Base-by-base conservation (phyloP, 2,329 filamentous ascomycete genomes). In the Trichoderma lentiforme region DNA sequence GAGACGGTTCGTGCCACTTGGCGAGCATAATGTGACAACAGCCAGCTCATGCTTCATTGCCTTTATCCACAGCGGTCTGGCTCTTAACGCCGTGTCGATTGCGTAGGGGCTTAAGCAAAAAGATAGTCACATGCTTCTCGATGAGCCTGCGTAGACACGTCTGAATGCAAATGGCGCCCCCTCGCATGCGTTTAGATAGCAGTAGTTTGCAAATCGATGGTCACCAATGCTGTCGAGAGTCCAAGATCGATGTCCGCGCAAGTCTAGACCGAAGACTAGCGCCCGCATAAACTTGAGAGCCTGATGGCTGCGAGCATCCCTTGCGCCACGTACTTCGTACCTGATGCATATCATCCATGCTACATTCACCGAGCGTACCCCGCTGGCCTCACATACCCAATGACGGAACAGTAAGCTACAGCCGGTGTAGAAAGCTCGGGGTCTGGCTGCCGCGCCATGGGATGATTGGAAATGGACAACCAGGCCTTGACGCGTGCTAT, bases 341-440 rank as follows among this genome's bases (percentile, higher is more conserved):
- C 63, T 72, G 71, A 67, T 68, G 56, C 64, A 68, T 72, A 61
- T 67, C 58, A 69, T 72, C 57, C 56, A 62, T 62, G 64, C 62
- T 39, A 71, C 70, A 65, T 67, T 71, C 62, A 72, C 71, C 64
- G 64, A 72, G 57, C 56, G 64, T 39, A 53, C 71, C 71, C 71
- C 71, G 64, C 71, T 63, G 58, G 56, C 36, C 11, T 21, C 39
- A 24, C 15, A 30, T 47, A n/a, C n/a, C 71, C 71, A 70, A 72
- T 72, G 18, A 65, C 68, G 53, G 65, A 43, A 26, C 66, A 60
- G 71, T 43, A 70, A 70, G 71, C 66, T 43, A 72, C 66, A 72
- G 66, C 71, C 71, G 71, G 71, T 72, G 71, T 70, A 63, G 58
- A 53, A 65, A n/a, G 53, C 51, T 65, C 57, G 66, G 26, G 66